A percentile compares a stretch with the other conserved stretches of the same genome.
Conservation (phyloP, 2,329 filamentous ascomycete species). For the Alternaria hordeiaustralica region DNA sequence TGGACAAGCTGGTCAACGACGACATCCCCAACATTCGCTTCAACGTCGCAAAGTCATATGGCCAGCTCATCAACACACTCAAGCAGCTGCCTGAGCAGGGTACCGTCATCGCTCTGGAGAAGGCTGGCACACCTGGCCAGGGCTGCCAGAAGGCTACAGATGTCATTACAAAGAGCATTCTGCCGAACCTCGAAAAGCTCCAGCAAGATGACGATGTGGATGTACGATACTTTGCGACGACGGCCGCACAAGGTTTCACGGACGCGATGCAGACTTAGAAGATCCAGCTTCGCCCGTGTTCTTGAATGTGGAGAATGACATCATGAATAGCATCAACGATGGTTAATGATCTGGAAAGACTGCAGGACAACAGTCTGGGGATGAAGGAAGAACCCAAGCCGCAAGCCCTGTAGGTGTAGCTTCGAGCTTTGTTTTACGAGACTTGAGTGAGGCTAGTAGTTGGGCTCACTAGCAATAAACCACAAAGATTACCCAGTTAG, state of each 20-base stretch:
- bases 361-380: constrained; percentile 25
- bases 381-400: constrained; percentile 23
- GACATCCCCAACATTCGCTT: constrained; percentile 99
- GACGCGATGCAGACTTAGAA: constrained; percentile 51
- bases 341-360: constrained; percentile 34
- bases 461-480: constrained; percentile 32
- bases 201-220: constrained; percentile 98
- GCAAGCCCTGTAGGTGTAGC: constrained; percentile 7
- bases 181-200: constrained; percentile 91
- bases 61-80: constrained; percentile 86
- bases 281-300: constrained; percentile 14
- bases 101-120: constrained; percentile 84
- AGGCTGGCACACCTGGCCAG: constrained; percentile 66
- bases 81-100: constrained; percentile 88
- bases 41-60: constrained; percentile 98
- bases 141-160: constrained; percentile 76
- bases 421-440: constrained; percentile 7
- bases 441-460: constrained; percentile 23
- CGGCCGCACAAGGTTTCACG: constrained; percentile 68
- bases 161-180: constrained; percentile 82
- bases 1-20: constrained; percentile 90
- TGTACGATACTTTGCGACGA: constrained; percentile 96
- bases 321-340: constrained; percentile 33
- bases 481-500: constrained; percentile 40
- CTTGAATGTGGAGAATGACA: constrained; percentile 9